Evolutionary conservation across 257 asterid species (phyloP), one percentile per base, ranked within the genome.

Genomic region (Avicennia marina): DNA sequence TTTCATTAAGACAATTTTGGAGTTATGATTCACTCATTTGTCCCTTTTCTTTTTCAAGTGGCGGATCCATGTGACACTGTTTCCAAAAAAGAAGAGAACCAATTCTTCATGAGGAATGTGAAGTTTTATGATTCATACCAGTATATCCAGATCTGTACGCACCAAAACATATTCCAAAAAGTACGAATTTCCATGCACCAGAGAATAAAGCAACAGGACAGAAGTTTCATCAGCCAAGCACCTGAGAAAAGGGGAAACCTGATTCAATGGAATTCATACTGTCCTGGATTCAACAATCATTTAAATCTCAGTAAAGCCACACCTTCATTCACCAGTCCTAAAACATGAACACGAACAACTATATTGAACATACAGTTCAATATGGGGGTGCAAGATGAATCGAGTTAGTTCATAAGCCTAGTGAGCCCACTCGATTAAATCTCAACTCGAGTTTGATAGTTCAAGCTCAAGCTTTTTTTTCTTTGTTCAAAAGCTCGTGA

Each of bases 121-220:
- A 44, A 47, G 45, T 16, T 45, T 43, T 57, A 25, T 62, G 43
- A 48, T 67, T 56, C 94, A 43, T 90, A 93, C 98, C 98, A 93
- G 82, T 39, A 94, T 93, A 77, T 93, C 98, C 17, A 80, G 74
- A 75, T 93, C 98, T 52, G 95, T 82, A 63, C 98, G 91, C 81
- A 93, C 98, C 81, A 93, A 78, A 67, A 89, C 95, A 63, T 93
- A 93, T 78, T 89, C 98, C 61, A 89, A 71, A 67, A 93, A 93
- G 65, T 81, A 78, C 18, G 96, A 78, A 76, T 93, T 93, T 54
- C 97, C 95, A 50, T 89, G 97, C 68, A 93, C 83, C 69, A 93
- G 76, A 18, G 95, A 86, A 72, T 93, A 93, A 71, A 93, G 98
- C 56, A 93, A 78, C 72, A 93, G 80, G 61, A 82, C 82, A 68